Base-by-base conservation (phyloP, 306 rosid genomes). In the Prunus davidiana region DNA sequence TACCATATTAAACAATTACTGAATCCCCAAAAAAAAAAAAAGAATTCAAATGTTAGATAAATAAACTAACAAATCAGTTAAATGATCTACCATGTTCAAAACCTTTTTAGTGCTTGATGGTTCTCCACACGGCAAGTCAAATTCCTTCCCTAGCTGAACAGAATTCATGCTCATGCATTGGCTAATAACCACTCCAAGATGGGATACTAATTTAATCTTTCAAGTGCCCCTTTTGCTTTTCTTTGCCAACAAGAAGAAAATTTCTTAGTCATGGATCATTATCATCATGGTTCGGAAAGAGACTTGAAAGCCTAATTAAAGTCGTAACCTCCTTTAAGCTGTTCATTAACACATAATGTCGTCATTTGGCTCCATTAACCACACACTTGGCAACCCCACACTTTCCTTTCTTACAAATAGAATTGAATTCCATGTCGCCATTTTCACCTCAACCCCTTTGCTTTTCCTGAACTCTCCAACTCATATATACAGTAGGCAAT, bases 391-490 rank as follows among this genome's bases (percentile, higher is more conserved):
- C 46, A 27, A 60, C 64, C 28, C 58, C 58, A 45, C 58, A 43
- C 68, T 43, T 72, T 43, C 50, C 46, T n/a, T 45, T 10, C 51
- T 64, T 43, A 41, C 77, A 43, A 56, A 58, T n/a, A 32, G 77
- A 25, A 58, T 14, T 43, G 9, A 58, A 73, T 58, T 73, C 69
- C 57, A 45, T 73, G 77, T 73, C 77, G 77, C 77, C 68, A 60
- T 73, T 60, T 22, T 73, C 56, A 72, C 77, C 68, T 64, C 13
- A 25, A 43, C 12, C 22, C 68, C 56, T 43, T 10, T 43, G 27
- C 57, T 45, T 73, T 43, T 22, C 72, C 57, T 45, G 45, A 58
- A 24, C 19, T 61, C 45, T 43, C 67, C 58, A 18, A 25, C 69
- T 73, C 77, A 58, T 73, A 60, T 60, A 73, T 73, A 73, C 43